phyloP scores from a whole-genome alignment of 805 yeast genomes.

The Hanseniaspora lindneri region DNA sequence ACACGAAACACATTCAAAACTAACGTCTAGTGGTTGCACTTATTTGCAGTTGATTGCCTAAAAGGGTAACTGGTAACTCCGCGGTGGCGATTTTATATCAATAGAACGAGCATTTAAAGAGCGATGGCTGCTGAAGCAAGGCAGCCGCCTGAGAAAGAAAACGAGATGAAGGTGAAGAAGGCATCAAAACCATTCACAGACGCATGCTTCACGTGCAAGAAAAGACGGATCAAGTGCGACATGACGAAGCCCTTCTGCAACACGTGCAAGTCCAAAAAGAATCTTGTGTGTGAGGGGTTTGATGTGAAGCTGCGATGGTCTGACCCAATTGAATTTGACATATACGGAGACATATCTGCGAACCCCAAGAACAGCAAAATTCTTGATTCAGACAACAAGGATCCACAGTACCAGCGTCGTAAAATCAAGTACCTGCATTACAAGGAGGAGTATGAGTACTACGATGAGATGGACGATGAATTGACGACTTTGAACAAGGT shows the following conservation, averaged over 20 bases:
- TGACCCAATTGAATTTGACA: slow-evolving; percentile 40
- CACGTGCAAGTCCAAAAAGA: slow-evolving; percentile 52
- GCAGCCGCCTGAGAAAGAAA: neutral
- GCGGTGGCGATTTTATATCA: no score
- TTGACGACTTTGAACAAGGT: slow-evolving; percentile 35
- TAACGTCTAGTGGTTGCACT: no score
- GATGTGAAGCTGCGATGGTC: slow-evolving; percentile 71
- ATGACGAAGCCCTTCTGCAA: slow-evolving; percentile 54
- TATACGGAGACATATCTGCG: slow-evolving; percentile 31
- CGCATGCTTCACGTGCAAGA: slow-evolving; percentile 81
- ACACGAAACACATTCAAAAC: no score
- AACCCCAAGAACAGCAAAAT: slow-evolving; percentile 18
- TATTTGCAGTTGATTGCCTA: no score
- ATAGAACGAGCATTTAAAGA: no score
- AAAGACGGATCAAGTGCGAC: slow-evolving; percentile 73
- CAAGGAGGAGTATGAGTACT: slow-evolving; percentile 53
- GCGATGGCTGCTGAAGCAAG: neutral
- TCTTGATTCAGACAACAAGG: slow-evolving; percentile 23
- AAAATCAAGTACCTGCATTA: slow-evolving; percentile 64
- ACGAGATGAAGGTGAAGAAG: slow-evolving; percentile 20
- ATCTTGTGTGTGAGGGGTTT: slow-evolving; percentile 68
- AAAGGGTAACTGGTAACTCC: no score
- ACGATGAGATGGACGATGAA: slow-evolving; percentile 73
- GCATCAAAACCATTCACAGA: slow-evolving; percentile 58
- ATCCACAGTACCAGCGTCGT: slow-evolving; percentile 55